phyloP scores from a whole-genome alignment of 1,284 basidiomycete genomes.

The Pascua sp. region DNA sequence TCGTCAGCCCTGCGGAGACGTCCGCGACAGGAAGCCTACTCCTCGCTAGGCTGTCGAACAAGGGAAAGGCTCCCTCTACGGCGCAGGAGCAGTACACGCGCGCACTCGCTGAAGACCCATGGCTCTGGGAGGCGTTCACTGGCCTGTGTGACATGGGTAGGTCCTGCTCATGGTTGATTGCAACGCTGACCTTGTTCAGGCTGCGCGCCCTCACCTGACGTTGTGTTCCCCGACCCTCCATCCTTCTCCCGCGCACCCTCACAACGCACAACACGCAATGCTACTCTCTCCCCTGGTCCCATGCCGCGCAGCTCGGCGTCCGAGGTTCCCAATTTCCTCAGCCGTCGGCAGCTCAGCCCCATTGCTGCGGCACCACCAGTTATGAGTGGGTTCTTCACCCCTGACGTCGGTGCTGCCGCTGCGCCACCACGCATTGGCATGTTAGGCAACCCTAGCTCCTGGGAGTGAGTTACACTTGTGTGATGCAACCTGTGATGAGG shows the following conservation, averaged over 20 bases:
- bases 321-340: conserved; percentile 54
- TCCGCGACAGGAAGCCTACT: conserved; percentile 33
- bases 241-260: conserved; percentile 22
- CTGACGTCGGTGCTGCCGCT: conserved; percentile 48
- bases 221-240: conserved; percentile 33
- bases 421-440: conserved; percentile 23
- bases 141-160: conserved; percentile 77
- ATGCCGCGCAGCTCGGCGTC: conserved; percentile 45
- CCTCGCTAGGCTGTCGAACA: conserved; percentile 33
- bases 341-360: conserved; percentile 49
- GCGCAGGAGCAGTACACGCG: conserved; percentile 68
- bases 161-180: conserved; percentile 26
- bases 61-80: conserved; percentile 59
- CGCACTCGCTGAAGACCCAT: conserved; percentile 70
- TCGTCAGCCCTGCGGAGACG: conserved; percentile 25
- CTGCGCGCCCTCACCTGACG: conserved; percentile 25
- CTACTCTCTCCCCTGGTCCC: conserved; percentile 52
- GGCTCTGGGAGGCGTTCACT: conserved; percentile 91
- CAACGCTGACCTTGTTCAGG: conserved; percentile 17
- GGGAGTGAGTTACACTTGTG: conserved; percentile 32
- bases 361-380: conserved; percentile 39
- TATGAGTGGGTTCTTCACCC: conserved; percentile 72
- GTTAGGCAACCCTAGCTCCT: conserved; percentile 29
- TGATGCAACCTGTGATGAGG: not conserved
- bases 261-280: conserved; percentile 51